Evolutionary conservation across 2,329 filamentous ascomycete species (phyloP).

Genomic region (Fusarium longipes): DNA sequence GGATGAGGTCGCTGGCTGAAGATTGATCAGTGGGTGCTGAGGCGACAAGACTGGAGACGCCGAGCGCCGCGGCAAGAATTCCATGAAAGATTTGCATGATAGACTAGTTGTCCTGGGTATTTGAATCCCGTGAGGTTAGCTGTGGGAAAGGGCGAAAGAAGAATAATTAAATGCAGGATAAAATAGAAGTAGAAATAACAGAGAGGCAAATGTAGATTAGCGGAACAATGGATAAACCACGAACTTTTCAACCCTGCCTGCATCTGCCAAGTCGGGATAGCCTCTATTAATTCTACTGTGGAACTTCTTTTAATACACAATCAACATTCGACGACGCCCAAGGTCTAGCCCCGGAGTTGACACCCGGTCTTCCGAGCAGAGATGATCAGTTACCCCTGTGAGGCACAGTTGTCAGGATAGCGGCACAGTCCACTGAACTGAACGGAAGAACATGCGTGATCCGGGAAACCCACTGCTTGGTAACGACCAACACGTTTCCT

Average conservation of each 20-base stretch:
- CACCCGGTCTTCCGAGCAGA: neutral
- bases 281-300: neutral
- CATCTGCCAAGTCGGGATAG: neutral
- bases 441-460: neutral
- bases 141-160: fast-evolving
- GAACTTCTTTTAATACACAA: neutral
- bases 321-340: neutral
- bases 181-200: neutral
- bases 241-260: neutral
- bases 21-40: neutral
- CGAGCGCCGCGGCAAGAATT: neutral
- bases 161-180: fast-evolving
- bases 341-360: neutral
- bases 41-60: neutral
- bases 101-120: fast-evolving
- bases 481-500: neutral
- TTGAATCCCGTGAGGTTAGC: fast-evolving
- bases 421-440: neutral
- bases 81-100: neutral
- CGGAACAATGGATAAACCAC: neutral
- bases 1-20: neutral
- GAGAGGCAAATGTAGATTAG: neutral
- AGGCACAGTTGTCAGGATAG: neutral
- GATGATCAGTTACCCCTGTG: neutral
- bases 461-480: neutral